These are phyloP conservation scores for Pseudopithomyces chartarum DNA, from an alignment of 2,329 filamentous ascomycete species.

Conservation along the genomic window DNA sequence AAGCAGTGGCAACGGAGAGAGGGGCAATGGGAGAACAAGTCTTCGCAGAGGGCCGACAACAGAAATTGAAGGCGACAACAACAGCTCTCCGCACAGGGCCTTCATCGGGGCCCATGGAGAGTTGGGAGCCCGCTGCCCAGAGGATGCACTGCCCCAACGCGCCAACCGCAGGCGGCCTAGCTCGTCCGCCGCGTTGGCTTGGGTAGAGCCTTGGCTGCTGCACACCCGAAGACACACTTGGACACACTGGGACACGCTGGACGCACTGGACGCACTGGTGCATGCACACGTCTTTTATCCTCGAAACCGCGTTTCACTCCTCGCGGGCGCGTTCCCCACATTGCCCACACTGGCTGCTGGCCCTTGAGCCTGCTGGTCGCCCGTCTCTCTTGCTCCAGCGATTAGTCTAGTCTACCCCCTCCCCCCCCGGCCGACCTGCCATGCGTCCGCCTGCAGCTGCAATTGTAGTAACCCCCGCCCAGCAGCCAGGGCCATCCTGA, in stretches of 20 bases:
- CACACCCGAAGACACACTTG: background rate
- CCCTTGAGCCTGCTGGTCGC: too few relatives aligned
- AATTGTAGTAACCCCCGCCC: too few relatives aligned
- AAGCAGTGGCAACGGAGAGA: background rate
- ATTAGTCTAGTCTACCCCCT: too few relatives aligned
- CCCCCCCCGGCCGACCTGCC: constrained; percentile 4
- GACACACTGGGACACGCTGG: background rate
- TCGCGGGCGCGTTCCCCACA: constrained; percentile 3
- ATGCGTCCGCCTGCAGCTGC: background rate
- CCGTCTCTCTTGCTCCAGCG: too few relatives aligned
- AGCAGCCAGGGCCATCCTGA: background rate
- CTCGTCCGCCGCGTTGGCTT: background rate
- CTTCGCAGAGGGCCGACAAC: background rate
- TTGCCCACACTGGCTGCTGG: too few relatives aligned
- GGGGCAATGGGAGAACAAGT: background rate
- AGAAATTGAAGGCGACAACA: background rate
- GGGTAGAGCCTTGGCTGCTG: constrained; percentile 6
- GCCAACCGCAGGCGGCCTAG: background rate
- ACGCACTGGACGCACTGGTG: background rate
- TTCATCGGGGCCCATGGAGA: background rate
- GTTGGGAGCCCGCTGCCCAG: background rate
- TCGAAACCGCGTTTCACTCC: constrained; percentile 4
- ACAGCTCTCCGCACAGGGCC: background rate
- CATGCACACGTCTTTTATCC: background rate
- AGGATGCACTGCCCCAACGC: constrained; percentile 4